Base-by-base conservation (phyloP, 2,329 filamentous ascomycete species). In the Sclerotinia borealis region DNA sequence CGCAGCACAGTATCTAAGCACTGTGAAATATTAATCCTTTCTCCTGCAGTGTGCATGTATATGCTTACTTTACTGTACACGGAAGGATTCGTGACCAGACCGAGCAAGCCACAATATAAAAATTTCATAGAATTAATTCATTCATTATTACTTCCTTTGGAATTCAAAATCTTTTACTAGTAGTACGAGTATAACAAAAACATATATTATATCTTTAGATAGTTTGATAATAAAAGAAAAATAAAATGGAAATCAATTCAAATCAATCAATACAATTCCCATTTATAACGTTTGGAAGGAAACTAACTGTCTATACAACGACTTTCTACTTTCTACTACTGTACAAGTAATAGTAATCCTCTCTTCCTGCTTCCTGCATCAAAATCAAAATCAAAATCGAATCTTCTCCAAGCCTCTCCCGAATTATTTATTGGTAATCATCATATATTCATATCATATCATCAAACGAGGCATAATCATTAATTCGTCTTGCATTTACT, bases 101-200 rank as follows among this genome's bases (percentile, higher is more conserved):
- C 59, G 59, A 61, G 59, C 60, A 62, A 62, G 60, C 60, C 60
- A 62, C 60, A 62, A 62, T 62, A 31, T 62, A 56, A 56, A 56
- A 19, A 62, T 56, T 62, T 56, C 50, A 62, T 48, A 56, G 60
- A 55, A 55, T 55, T n/a, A n/a, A n/a, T n/a, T n/a, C n/a, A n/a
- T n/a, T n/a, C n/a, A n/a, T n/a, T 29, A 41, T 59, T 54, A 52
- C 59, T 52, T n/a, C 11, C 51, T 39, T 36, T 55, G 36, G 51
- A 31, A 55, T 22, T 22, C 5, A 37, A 56, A 56, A 29, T 34
- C 37, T 31, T 55, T 34, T 29, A 34, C 19, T 34, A 50, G 9
- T 52, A 36, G 31, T n/a, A n/a, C n/a, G n/a, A n/a, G n/a, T n/a
- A n/a, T n/a, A n/a, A n/a, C n/a, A n/a, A n/a, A n/a, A n/a, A n/a